Evolutionary conservation across 805 yeast genomes (phyloP).

Genomic region (Candida insectorum): DNA sequence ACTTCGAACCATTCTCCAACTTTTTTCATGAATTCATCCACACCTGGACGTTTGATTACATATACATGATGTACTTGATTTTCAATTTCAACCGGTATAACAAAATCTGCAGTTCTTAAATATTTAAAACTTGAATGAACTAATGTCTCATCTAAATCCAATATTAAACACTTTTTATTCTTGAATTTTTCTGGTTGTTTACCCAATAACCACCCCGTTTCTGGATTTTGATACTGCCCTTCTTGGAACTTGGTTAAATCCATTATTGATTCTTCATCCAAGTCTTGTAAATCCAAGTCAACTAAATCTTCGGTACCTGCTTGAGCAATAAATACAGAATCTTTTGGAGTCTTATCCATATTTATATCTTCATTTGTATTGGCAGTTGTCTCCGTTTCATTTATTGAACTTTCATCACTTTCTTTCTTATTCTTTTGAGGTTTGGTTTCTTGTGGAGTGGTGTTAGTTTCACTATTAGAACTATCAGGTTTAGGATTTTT

Average conservation of each 20-base stretch:
- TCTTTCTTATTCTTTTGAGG: slow-evolving; percentile 19
- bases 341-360: background rate
- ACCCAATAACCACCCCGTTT: slow-evolving; percentile 63
- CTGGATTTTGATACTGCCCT: slow-evolving; percentile 64
- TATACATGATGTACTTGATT: slow-evolving; percentile 89
- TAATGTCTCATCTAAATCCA: slow-evolving; percentile 93
- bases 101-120: slow-evolving; percentile 90
- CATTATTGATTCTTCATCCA: slow-evolving; percentile 30
- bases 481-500: no score
- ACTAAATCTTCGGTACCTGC: slow-evolving; percentile 9
- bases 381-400: slow-evolving; percentile 42
- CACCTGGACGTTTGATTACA: slow-evolving; percentile 97
- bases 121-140: slow-evolving; percentile 95
- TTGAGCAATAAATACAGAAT: slow-evolving; percentile 5
- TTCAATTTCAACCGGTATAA: slow-evolving; percentile 96
- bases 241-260: slow-evolving; percentile 67
- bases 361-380: slow-evolving; percentile 19
- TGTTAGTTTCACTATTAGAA: no score
- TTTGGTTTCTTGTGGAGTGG: background rate
- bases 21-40: slow-evolving; percentile 80
- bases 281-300: slow-evolving; percentile 14
- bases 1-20: slow-evolving; percentile 91
- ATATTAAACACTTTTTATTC: slow-evolving; percentile 77
- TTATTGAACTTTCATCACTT: slow-evolving; percentile 34
- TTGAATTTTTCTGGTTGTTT: slow-evolving; percentile 42